phyloP scores from a whole-genome alignment of 208 protist species.

The Tritrichomonas foetus region DNA sequence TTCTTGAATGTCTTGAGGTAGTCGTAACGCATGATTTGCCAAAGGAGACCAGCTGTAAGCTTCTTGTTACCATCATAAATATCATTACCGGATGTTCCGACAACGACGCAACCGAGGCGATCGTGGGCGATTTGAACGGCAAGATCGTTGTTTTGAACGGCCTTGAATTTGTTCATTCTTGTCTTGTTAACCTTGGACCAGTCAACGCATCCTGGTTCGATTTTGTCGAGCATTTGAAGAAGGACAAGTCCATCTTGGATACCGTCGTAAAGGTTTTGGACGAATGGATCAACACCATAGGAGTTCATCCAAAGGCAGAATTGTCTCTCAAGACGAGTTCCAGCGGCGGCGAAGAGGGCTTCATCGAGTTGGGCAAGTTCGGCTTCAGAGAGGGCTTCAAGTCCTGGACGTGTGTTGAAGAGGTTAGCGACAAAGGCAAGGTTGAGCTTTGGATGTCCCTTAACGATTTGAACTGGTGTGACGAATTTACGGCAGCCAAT shows the following conservation, averaged over 20 bases:
- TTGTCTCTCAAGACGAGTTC: constrained; percentile 56
- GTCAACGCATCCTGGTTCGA: constrained; percentile 53
- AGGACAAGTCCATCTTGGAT: constrained; percentile 49
- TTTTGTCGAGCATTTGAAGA: constrained; percentile 53
- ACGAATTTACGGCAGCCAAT: constrained; percentile 55
- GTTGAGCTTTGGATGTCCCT: constrained; percentile 49
- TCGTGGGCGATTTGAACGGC: constrained; percentile 48
- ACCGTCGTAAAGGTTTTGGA: constrained; percentile 52
- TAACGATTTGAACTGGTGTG: neutral
- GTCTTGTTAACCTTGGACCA: constrained; percentile 51
- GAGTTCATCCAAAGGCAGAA: constrained; percentile 64
- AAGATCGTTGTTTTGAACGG: constrained; percentile 55
- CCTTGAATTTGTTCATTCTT: constrained; percentile 58
- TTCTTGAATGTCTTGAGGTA: constrained; percentile 53
- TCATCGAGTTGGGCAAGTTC: constrained; percentile 46
- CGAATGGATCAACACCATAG: constrained; percentile 52
- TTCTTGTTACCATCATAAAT: constrained; percentile 55
- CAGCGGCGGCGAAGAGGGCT: constrained; percentile 37
- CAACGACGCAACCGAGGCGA: constrained; percentile 44
- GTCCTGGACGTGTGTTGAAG: constrained; percentile 61
- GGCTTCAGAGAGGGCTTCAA: constrained; percentile 53
- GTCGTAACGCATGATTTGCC: constrained; percentile 60
- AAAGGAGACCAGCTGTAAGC: constrained; percentile 51
- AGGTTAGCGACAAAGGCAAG: constrained; percentile 58
- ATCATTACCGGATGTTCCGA: constrained; percentile 54